Base-by-base conservation (phyloP, 257 asterid genomes). In the Solanum rostratum region DNA sequence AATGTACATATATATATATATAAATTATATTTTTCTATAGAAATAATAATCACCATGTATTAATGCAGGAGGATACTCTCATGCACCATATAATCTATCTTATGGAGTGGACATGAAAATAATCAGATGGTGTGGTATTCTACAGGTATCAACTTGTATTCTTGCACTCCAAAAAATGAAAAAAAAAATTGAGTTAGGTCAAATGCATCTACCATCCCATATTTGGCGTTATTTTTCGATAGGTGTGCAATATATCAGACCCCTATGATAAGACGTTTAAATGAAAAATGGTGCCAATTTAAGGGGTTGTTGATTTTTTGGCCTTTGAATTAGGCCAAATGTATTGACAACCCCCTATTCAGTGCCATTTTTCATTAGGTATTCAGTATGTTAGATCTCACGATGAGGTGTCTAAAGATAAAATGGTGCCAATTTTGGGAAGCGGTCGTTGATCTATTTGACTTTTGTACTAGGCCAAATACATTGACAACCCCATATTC, bases 61-160 rank as follows among this genome's bases (percentile, higher is more conserved):
- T 59, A 57, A 60, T 89, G 87, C 86, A 93, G 98, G 99, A 73
- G 99, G 99, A 14, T 95, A 95, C 83, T 94, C 99, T 79, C 97
- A 95, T 86, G 99, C 97, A 76, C 97, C 98, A 18, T 30, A 85
- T 91, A 90, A 90, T 2, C 85, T 94, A 30, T 27, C 80, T 30
- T 95, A 92, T 81, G 98, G 97, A 15, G 97, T 95, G 59, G 93
- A 93, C 86, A 92, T 94, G 95, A 95, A 95, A 85, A 27, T 55
- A 4, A 91, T 95, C 85, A 83, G 99, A 87, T 95, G 97, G 98
- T 94, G 87, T 65, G 99, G 97, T 79, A 95, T 95, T 84, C 93
- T 95, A 82, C 99, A 95, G 93, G 99, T 93, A 73, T 15, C 20
- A 30, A 22, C 8, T 80, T 84, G 57, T 7, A 39, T 29, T 79